A percentile compares a stretch with the other conserved stretches of the same genome.
These are phyloP conservation scores for Arachis stenosperma DNA, from an alignment of 306 rosid species.

Conservation along the genomic window DNA sequence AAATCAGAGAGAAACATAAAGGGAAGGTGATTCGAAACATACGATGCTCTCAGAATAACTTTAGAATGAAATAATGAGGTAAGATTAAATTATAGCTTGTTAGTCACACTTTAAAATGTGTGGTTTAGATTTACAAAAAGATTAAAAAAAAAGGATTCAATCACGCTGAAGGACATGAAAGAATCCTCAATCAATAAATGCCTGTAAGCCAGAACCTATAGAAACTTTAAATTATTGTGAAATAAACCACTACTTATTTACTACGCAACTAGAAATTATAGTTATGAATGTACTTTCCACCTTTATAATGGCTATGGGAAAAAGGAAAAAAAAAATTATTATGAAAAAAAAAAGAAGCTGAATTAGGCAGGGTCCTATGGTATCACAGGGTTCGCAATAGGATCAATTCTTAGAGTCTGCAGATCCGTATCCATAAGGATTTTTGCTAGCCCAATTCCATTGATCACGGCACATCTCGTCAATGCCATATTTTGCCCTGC, in stretches of 20 bases:
- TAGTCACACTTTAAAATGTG: conserved; percentile 21
- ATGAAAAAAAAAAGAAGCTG: conserved; percentile 5
- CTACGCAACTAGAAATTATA: conserved; percentile 35
- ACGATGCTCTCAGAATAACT: neutral
- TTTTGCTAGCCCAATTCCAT: conserved; percentile 99
- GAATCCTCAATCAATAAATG: conserved; percentile 21
- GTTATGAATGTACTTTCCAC: conserved; percentile 36
- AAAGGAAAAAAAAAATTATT: neutral
- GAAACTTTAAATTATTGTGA: conserved; percentile 17
- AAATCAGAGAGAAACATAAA: neutral
- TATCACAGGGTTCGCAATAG: conserved; percentile 26
- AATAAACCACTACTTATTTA: conserved; percentile 42
- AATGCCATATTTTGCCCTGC: conserved; percentile 82
- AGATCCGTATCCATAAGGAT: conserved; percentile 84
- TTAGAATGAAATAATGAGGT: neutral
- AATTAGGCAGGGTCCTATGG: conserved; percentile 34
- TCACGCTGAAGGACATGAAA: conserved; percentile 40
- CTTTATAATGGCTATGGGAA: conserved; percentile 28
- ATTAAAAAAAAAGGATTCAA: conserved; percentile 29
- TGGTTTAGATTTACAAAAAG: conserved; percentile 37
- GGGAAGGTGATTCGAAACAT: neutral
- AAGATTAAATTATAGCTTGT: conserved; percentile 16
- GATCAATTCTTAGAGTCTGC: conserved; percentile 42
- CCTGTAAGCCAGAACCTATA: conserved; percentile 26
- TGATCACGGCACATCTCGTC: conserved; percentile 97